Percentiles rank a stretch among this genome's conserved stretches.
These are phyloP conservation scores for Isabelozyma gotoi DNA, from an alignment of 805 yeast genomes.

Conservation along the genomic window DNA sequence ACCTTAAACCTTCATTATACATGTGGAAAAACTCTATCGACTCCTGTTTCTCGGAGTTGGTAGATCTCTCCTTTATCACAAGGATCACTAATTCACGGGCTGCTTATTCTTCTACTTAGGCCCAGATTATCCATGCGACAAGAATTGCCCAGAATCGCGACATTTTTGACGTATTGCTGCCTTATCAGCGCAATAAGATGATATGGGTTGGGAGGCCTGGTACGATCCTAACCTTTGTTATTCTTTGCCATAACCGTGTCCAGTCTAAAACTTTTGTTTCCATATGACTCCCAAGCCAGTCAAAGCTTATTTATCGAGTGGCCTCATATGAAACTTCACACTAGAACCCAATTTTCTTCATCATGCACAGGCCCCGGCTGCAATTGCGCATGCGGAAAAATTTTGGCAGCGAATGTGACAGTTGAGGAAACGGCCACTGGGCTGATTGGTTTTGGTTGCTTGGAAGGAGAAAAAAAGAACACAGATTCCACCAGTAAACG, in stretches of 20 bases:
- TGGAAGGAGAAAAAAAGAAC: no score
- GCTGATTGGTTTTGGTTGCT: background rate
- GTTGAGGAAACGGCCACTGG: background rate
- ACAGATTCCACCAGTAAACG: no score
- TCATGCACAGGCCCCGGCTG: background rate
- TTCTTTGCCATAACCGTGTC: no score
- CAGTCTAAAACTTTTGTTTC: no score
- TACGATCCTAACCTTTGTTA: no score
- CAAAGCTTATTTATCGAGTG: background rate
- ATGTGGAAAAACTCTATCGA: background rate
- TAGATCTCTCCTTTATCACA: background rate
- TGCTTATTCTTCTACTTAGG: no score
- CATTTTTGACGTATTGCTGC: background rate
- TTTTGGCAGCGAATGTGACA: background rate
- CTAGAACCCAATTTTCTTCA: background rate
- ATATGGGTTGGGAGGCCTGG: no score
- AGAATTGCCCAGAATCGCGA: background rate
- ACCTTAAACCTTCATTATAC: background rate
- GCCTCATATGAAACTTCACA: background rate
- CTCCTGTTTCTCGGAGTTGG: background rate
- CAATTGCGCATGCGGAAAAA: background rate
- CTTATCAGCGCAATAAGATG: no score
- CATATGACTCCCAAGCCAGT: no score
- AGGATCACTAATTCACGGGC: background rate
- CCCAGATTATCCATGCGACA: background rate